A percentile compares a stretch with the other conserved stretches of the same genome.
Conservation (phyloP, 257 asterid genomes). For the Euphrasia confusa region DNA sequence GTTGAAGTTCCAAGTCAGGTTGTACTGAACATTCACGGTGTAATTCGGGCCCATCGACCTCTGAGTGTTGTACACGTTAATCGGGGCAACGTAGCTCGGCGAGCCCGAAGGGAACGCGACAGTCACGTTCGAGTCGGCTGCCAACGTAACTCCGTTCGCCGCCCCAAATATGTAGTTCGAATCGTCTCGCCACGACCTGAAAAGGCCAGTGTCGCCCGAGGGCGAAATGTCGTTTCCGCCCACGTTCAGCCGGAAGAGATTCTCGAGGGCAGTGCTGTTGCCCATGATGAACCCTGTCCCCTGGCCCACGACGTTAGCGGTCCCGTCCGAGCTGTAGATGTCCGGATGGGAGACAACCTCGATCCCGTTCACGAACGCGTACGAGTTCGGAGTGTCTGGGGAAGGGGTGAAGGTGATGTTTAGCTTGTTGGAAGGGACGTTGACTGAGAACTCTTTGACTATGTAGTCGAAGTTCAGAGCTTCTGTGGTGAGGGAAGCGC, state of each 20-base stretch:
- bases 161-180: conserved; percentile 35
- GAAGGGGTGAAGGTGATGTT: conserved; percentile 66
- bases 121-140: conserved; percentile 30
- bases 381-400: conserved; percentile 36
- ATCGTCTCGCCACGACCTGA: conserved; percentile 46
- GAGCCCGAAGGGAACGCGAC: conserved; percentile 28
- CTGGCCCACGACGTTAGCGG: conserved; percentile 39
- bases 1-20: conserved; percentile 43
- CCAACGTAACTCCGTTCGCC: conserved; percentile 36
- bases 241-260: conserved; percentile 74
- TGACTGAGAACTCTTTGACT: conserved; percentile 67
- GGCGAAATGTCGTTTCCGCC: conserved; percentile 91
- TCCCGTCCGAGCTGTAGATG: conserved; percentile 58
- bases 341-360: conserved; percentile 86
- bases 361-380: conserved; percentile 79
- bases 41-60: conserved; percentile 50
- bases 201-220: conserved; percentile 46
- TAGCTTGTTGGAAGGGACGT: conserved; percentile 39
- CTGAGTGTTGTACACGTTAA: conserved; percentile 37
- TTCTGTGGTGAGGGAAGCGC: conserved; percentile 55
- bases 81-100: conserved; percentile 50
- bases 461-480: conserved; percentile 66
- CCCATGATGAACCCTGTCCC: conserved; percentile 39
- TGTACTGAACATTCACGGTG: conserved; percentile 34
- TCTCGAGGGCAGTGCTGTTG: conserved; percentile 67